Conservation (phyloP, 1,284 basidiomycete species). For the Papiliotrema flavescens region DNA sequence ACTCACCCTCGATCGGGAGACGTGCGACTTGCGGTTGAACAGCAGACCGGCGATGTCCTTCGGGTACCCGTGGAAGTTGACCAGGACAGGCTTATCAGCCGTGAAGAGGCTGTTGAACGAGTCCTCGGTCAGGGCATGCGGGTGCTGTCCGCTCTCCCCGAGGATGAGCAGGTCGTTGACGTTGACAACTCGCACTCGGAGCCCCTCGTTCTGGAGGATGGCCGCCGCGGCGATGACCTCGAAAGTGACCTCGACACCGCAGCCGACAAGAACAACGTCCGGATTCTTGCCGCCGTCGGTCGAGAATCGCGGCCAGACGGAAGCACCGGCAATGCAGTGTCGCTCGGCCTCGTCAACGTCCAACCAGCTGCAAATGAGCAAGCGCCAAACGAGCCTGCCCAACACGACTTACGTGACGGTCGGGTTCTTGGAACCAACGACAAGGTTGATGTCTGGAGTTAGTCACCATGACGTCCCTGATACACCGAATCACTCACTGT, state of each 20-base stretch:
- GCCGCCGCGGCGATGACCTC: constrained; percentile 62
- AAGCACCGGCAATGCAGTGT: constrained; percentile 71
- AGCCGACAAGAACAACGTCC: constrained; percentile 54
- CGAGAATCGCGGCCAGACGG: constrained; percentile 51
- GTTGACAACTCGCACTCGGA: constrained; percentile 75
- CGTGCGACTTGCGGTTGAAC: constrained; percentile 43
- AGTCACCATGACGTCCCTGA: not conserved
- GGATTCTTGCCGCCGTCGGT: constrained; percentile 52
- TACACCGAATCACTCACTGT: constrained; percentile 50
- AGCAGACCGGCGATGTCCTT: constrained; percentile 45
- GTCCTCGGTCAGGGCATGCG: constrained; percentile 65
- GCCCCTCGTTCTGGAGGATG: constrained; percentile 60
- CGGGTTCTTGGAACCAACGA: constrained; percentile 79
- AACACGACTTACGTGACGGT: constrained; percentile 16
- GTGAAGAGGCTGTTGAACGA: constrained; percentile 71
- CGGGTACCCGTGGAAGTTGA: constrained; percentile 73
- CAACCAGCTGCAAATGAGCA: not conserved
- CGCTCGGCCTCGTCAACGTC: constrained; percentile 33
- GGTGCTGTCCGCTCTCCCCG: constrained; percentile 62
- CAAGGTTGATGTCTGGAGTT: constrained; percentile 46
- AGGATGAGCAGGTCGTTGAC: constrained; percentile 72
- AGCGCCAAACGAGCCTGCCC: too few species aligned
- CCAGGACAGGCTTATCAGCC: constrained; percentile 62
- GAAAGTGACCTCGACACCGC: constrained; percentile 52
- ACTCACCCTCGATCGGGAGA: constrained; percentile 41